phyloP scores from a whole-genome alignment of 2,329 filamentous ascomycete species.

The Teratosphaeria viscida region DNA sequence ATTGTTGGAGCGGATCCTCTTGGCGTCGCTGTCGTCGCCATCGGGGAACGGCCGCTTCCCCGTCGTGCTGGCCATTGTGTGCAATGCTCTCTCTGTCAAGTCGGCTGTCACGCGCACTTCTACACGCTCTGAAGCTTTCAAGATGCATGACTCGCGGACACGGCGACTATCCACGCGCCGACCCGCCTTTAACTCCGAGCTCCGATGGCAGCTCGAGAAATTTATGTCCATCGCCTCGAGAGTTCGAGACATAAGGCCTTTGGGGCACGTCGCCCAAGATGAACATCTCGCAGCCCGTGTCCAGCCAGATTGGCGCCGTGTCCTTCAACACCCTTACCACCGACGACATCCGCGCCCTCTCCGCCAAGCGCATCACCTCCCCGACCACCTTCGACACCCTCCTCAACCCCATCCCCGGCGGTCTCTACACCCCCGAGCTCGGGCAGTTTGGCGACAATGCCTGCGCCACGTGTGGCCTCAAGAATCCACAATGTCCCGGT shows the following conservation, averaged over 20 bases:
- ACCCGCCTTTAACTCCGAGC: background rate
- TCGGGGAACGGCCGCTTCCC: constrained; percentile 35
- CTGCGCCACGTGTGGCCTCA: constrained; percentile 86
- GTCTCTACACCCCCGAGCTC: constrained; percentile 83
- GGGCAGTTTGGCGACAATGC: constrained; percentile 79
- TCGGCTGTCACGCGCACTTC: background rate
- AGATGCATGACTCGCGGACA: background rate
- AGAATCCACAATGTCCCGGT: constrained; percentile 68
- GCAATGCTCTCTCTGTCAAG: background rate
- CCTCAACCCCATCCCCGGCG: constrained; percentile 77
- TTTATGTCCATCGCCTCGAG: background rate
- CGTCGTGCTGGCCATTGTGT: constrained; percentile 23
- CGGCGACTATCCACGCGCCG: background rate
- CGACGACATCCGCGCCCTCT: constrained; percentile 76
- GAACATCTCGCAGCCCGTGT: constrained; percentile 58
- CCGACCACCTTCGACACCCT: constrained; percentile 89
- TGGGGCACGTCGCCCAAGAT: constrained; percentile 10
- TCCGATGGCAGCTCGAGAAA: background rate
- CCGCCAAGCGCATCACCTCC: constrained; percentile 89
- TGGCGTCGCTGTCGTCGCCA: constrained; percentile 29
- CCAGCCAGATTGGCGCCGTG: constrained; percentile 74
- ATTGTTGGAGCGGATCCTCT: constrained; percentile 30
- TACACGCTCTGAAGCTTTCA: background rate
- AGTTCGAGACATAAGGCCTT: background rate
- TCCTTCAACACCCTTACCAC: constrained; percentile 79